phyloP scores from a whole-genome alignment of 2,329 filamentous ascomycete genomes.

The Aspergillus flavus region DNA sequence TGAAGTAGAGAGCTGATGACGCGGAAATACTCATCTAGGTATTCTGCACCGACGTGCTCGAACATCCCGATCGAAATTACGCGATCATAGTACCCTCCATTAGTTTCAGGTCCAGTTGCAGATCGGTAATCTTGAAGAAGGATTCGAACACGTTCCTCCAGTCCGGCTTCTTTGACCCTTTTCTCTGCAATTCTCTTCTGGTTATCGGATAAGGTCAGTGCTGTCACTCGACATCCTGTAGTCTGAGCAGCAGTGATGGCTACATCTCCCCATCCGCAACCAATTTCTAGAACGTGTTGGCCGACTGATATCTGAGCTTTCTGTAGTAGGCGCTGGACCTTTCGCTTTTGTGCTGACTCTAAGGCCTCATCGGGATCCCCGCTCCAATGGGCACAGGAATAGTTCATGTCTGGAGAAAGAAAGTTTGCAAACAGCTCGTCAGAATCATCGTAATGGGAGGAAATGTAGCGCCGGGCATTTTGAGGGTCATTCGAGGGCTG shows the following conservation, averaged over 20 bases:
- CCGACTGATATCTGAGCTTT: slow-evolving; percentile 64
- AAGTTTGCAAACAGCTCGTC: slow-evolving; percentile 29
- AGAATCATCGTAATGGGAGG: slow-evolving; percentile 74
- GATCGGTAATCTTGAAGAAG: slow-evolving; percentile 69
- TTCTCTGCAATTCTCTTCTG: slow-evolving; percentile 70
- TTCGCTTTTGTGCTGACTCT: slow-evolving; percentile 65
- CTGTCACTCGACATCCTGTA: slow-evolving; percentile 70
- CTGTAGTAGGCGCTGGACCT: slow-evolving; percentile 67
- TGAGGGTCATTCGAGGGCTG: slow-evolving; percentile 60
- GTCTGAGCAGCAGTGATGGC: slow-evolving; percentile 68
- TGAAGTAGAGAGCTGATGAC: slow-evolving; percentile 67
- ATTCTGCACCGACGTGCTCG: slow-evolving; percentile 71
- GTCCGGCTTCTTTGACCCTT: slow-evolving; percentile 63
- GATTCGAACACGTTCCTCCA: slow-evolving; percentile 64
- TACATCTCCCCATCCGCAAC: slow-evolving; percentile 75
- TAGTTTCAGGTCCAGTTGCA: slow-evolving; percentile 51
- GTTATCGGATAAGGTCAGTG: slow-evolving; percentile 67
- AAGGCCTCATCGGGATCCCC: slow-evolving; percentile 52
- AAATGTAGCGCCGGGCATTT: slow-evolving; percentile 66
- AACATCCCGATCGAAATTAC: slow-evolving; percentile 78
- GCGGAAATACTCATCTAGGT: slow-evolving; percentile 67
- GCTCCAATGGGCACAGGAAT: slow-evolving; percentile 64
- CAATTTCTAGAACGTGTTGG: slow-evolving; percentile 74
- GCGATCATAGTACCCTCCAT: slow-evolving; percentile 62
- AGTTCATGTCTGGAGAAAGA: slow-evolving; percentile 31